phyloP scores from a whole-genome alignment of 2,329 filamentous ascomycete species.

The Emmonsiellopsis sp. region DNA sequence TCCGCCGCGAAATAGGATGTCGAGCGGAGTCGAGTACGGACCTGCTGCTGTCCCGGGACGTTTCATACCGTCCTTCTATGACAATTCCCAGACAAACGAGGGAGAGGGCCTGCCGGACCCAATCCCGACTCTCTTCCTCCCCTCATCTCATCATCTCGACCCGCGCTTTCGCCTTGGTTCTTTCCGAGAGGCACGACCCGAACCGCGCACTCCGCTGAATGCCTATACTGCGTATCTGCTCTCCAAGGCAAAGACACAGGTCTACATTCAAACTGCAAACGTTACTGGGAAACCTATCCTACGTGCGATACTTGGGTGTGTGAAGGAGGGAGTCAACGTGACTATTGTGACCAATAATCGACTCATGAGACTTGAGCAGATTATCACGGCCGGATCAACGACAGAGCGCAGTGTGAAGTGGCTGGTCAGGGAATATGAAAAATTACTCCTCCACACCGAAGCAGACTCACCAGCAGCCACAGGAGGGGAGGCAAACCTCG shows the following conservation, averaged over 20 bases:
- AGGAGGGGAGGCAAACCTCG: not conserved
- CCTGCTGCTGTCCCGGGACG: not conserved
- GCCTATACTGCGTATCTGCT: constrained; percentile 54
- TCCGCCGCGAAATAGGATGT: no score
- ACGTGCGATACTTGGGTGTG: constrained; percentile 50
- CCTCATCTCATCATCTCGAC: constrained; percentile 64
- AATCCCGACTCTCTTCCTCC: constrained; percentile 48
- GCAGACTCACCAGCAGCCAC: no score
- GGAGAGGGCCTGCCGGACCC: not conserved
- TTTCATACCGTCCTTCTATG: not conserved
- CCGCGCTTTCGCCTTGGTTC: constrained; percentile 49
- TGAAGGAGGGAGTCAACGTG: constrained; percentile 59
- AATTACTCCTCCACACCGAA: not conserved
- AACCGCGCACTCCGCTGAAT: constrained; percentile 61
- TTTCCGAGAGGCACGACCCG: constrained; percentile 32
- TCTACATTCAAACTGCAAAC: constrained; percentile 71
- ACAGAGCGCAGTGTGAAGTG: constrained; percentile 55
- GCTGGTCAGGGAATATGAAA: not conserved
- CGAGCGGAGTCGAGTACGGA: not conserved
- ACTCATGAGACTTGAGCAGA: constrained; percentile 71
- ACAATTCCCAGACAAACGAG: no score
- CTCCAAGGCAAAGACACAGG: constrained; percentile 45
- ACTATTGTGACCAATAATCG: constrained; percentile 56
- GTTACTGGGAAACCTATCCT: constrained; percentile 60
- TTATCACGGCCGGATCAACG: constrained; percentile 69